Evolutionary conservation across 805 yeast species (phyloP).

Genomic region (Candida taoyuanica): DNA sequence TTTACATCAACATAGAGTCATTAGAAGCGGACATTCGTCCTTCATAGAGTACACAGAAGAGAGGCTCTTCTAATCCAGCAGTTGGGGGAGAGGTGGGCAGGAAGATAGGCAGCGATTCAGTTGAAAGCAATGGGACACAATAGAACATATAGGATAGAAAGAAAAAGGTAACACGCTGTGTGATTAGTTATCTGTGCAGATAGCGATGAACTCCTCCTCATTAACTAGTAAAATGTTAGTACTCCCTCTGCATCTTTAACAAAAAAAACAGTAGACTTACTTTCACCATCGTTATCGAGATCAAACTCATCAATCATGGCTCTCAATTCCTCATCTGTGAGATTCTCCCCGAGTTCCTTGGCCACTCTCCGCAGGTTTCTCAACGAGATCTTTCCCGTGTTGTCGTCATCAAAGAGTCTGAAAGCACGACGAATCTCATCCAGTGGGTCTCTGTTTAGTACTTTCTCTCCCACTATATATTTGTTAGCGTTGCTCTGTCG

Average conservation of each 20-base stretch:
- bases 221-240: constrained; percentile 34
- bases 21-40: no score
- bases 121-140: no score
- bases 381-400: constrained; percentile 78
- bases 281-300: constrained; percentile 92
- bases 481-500: constrained; percentile 9
- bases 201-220: constrained; percentile 85
- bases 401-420: constrained; percentile 80
- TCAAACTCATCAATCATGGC: constrained; percentile 99
- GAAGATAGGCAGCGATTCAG: no score
- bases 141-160: no score
- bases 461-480: constrained; percentile 64
- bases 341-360: constrained; percentile 85
- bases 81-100: no score
- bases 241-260: constrained; percentile 12
- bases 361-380: constrained; percentile 85
- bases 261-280: constrained; percentile 9
- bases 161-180: no score
- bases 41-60: no score
- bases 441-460: constrained; percentile 84
- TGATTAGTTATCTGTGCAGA: constrained; percentile 69
- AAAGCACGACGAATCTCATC: constrained; percentile 92
- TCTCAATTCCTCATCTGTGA: constrained; percentile 85
- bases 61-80: no score
- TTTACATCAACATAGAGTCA: no score